These are phyloP conservation scores for Colletotrichum musicola DNA, from an alignment of 2,329 filamentous ascomycete genomes.

Conservation along the genomic window DNA sequence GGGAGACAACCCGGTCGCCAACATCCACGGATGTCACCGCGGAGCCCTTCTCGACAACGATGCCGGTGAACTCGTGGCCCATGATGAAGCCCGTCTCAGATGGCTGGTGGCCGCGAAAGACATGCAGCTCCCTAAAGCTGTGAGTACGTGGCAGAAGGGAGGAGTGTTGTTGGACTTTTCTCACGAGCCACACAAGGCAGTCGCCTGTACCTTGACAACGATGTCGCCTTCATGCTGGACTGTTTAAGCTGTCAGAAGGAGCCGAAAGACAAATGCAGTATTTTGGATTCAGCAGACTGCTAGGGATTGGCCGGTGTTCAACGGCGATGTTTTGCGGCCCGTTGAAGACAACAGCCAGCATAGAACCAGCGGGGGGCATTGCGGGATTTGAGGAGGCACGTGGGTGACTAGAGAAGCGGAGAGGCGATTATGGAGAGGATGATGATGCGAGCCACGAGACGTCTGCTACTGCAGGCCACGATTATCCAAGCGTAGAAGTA, in stretches of 20 bases:
- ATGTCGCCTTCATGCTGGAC: conserved; percentile 80
- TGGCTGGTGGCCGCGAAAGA: conserved; percentile 84
- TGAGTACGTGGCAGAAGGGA: conserved; percentile 18
- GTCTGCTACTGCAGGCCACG: background rate
- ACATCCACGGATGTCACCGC: conserved; percentile 76
- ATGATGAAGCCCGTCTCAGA: conserved; percentile 73
- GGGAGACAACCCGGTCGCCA: conserved; percentile 84
- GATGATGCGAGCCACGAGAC: background rate
- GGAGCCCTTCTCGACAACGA: conserved; percentile 75
- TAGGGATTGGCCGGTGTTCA: conserved; percentile 83
- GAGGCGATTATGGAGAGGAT: background rate
- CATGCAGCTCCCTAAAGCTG: conserved; percentile 79
- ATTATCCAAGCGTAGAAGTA: background rate
- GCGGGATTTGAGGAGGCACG: conserved; percentile 4
- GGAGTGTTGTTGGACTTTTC: conserved; percentile 45
- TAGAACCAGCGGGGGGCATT: conserved; percentile 58
- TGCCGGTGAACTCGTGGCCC: conserved; percentile 91
- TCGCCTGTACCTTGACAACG: conserved; percentile 85
- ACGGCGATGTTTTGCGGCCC: conserved; percentile 80
- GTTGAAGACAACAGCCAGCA: conserved; percentile 92
- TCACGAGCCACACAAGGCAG: conserved; percentile 89
- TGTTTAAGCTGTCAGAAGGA: conserved; percentile 42
- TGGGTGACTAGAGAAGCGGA: background rate
- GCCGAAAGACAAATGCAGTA: background rate
- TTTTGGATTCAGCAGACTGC: conserved; percentile 54